A percentile compares a stretch with the other conserved stretches of the same genome.
phyloP scores from a whole-genome alignment of 768 basidiomycete species.

The Xerocomus brunneocitrinus region DNA sequence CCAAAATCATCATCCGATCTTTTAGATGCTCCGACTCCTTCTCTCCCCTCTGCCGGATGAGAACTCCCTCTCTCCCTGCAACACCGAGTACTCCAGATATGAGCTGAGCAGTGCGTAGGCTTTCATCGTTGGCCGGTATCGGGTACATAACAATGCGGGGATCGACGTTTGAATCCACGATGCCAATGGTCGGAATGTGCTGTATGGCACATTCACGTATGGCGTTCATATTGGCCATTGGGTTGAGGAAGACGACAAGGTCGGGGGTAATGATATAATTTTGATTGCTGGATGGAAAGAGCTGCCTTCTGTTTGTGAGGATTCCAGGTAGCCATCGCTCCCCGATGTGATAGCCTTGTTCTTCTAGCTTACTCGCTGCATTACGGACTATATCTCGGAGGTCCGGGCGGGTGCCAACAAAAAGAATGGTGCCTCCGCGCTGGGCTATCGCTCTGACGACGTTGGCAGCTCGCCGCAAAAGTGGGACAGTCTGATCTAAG shows the following conservation, averaged over 20 bases:
- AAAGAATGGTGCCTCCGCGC: slow-evolving; percentile 79
- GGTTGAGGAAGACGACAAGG: slow-evolving; percentile 88
- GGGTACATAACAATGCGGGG: slow-evolving; percentile 97
- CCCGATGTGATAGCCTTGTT: slow-evolving; percentile 79
- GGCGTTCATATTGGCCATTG: slow-evolving; percentile 75
- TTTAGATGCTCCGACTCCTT: slow-evolving; percentile 19
- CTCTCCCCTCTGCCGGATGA: slow-evolving; percentile 36
- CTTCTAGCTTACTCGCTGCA: slow-evolving; percentile 74
- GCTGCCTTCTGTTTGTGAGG: slow-evolving; percentile 77
- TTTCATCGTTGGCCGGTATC: slow-evolving; percentile 98
- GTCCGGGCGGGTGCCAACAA: slow-evolving; percentile 85
- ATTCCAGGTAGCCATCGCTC: slow-evolving; percentile 95
- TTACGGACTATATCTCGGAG: slow-evolving; percentile 68
- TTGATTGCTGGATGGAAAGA: slow-evolving; percentile 60
- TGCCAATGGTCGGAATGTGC: slow-evolving; percentile 90
- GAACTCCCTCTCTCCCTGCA: slow-evolving; percentile 74
- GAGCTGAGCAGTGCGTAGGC: slow-evolving; percentile 83
- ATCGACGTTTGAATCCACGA: slow-evolving; percentile 94
- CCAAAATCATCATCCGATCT: slow-evolving; percentile 25
- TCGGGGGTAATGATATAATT: slow-evolving; percentile 68
- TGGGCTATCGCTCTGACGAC: slow-evolving; percentile 79
- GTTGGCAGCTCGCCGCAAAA: slow-evolving; percentile 85
- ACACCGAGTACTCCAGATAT: slow-evolving; percentile 87
- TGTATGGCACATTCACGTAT: slow-evolving; percentile 88
- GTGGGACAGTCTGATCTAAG: slow-evolving; percentile 88